Conservation (phyloP, 371 early-diverging fungal genomes). For the Mortierella sp. region DNA sequence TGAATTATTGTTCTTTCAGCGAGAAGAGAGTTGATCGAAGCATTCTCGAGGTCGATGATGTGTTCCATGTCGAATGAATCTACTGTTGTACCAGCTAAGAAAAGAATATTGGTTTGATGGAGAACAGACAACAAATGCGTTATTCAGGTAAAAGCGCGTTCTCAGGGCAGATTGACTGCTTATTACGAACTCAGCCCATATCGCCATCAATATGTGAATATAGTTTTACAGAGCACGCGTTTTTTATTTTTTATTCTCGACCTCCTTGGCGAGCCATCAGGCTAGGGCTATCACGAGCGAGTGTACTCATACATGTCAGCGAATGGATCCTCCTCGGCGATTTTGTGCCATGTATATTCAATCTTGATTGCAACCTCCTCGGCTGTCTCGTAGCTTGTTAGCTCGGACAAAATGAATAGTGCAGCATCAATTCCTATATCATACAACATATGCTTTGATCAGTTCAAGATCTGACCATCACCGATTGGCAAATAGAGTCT, state of each 20-base stretch:
- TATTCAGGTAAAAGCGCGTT: not conserved
- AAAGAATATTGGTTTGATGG: not conserved
- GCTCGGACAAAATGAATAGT: slow-evolving; percentile 36
- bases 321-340: slow-evolving; percentile 47
- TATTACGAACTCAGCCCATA: too few species aligned
- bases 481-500: not conserved
- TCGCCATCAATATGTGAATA: too few species aligned
- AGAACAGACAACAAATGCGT: not conserved
- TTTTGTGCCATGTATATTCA: slow-evolving; percentile 52
- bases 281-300: slow-evolving; percentile 8
- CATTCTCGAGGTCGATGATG: slow-evolving; percentile 22
- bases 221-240: too few species aligned
- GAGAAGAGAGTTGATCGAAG: slow-evolving; percentile 31
- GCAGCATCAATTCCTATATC: slow-evolving; percentile 46
- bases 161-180: not conserved
- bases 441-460: not conserved
- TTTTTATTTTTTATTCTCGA: too few species aligned
- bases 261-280: too few species aligned
- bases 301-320: slow-evolving; percentile 14
- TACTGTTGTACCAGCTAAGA: not conserved
- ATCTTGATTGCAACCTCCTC: slow-evolving; percentile 27
- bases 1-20: slow-evolving; percentile 31
- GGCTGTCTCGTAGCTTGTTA: slow-evolving; percentile 18
- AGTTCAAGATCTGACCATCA: not conserved
- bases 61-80: slow-evolving; percentile 20